Conservation (phyloP, 129 eudicot genomes). For the Helianthus annuus region HanXRQr2.0-SUNRISE NC_035440.2:1190087-1190586, state of each 20-base stretch:
- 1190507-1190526: constrained; percentile 20
- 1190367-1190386: constrained; percentile 14
- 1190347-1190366: constrained; percentile 15
- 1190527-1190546: constrained; percentile 21
- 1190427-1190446: constrained; percentile 41
- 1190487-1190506: neutral
- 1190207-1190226: neutral
- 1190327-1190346: neutral
- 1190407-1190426: constrained; percentile 9
- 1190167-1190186: no score
- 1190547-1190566: constrained; percentile 37
- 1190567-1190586: constrained; percentile 58
- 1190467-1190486: neutral
- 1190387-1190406: constrained; percentile 1
- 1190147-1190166: no score
- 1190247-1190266: neutral
- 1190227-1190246: neutral
- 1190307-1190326: constrained; percentile 26
- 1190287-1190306: constrained; percentile 29
- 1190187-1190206: constrained; percentile 3
- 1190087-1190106: no score
- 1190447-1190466: neutral
- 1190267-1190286: constrained; percentile 2
- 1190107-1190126: no score
- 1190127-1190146: no score